phyloP scores from a whole-genome alignment of 371 early-diverging fungal genomes.

The Mortierella sp. region DNA sequence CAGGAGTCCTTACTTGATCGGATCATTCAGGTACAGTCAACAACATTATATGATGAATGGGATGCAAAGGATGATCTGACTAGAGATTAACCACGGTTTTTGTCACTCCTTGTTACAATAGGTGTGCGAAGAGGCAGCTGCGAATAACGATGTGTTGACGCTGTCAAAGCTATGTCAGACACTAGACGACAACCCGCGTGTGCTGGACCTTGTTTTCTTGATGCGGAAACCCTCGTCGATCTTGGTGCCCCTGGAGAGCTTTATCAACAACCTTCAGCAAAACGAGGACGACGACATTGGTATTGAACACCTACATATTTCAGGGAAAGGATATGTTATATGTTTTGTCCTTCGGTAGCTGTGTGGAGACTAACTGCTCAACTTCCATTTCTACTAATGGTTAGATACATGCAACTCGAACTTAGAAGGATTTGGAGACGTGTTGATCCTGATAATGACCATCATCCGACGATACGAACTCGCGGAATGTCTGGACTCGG shows the following conservation, averaged over 20 bases:
- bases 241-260: slow-evolving; percentile 43
- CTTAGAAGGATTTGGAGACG: slow-evolving; percentile 48
- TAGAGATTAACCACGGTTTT: background rate
- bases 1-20: slow-evolving; percentile 42
- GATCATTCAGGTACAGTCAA: slow-evolving; percentile 34
- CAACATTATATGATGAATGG: background rate
- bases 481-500: slow-evolving; percentile 29
- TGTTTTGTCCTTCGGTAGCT: too few species aligned
- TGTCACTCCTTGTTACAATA: slow-evolving; percentile 1
- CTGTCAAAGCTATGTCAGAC: slow-evolving; percentile 52
- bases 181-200: slow-evolving; percentile 50
- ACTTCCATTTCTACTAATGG: background rate
- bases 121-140: slow-evolving; percentile 41
- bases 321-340: too few species aligned
- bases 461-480: slow-evolving; percentile 51
- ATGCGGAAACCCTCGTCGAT: slow-evolving; percentile 34
- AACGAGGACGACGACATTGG: slow-evolving; percentile 54
- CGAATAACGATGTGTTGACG: slow-evolving; percentile 29
- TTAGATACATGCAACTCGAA: slow-evolving; percentile 55
- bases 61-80: background rate
- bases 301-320: background rate
- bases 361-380: background rate
- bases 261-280: slow-evolving; percentile 49
- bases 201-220: slow-evolving; percentile 41
- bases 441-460: slow-evolving; percentile 48